Conservation (phyloP, 2,329 filamentous ascomycete species). For the Fusarium buharicum region DNA sequence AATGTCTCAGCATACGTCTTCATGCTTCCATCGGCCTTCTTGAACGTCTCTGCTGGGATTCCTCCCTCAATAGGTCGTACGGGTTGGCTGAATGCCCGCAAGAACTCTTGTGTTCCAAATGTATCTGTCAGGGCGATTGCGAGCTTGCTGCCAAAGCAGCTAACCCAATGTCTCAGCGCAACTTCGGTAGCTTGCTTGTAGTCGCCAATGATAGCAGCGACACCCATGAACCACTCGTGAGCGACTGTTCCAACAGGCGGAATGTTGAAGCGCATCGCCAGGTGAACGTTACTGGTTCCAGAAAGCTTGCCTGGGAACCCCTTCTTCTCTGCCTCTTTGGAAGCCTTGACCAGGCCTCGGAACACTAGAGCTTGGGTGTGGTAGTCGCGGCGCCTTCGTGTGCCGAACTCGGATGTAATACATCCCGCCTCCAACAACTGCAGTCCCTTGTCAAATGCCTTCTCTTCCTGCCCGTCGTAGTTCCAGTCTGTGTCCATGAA, state of each 20-base stretch:
- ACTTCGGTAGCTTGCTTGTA: conserved; percentile 87
- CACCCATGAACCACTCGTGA: conserved; percentile 99
- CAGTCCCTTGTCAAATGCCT: conserved; percentile 83
- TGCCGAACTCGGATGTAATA: conserved; percentile 93
- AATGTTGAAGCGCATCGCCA: conserved; percentile 92
- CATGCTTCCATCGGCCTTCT: conserved; percentile 52
- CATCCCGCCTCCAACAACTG: conserved; percentile 84
- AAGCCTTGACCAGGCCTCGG: conserved; percentile 82
- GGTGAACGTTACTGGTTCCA: conserved; percentile 95
- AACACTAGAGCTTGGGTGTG: conserved; percentile 95
- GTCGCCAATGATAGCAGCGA: conserved; percentile 87
- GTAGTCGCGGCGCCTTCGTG: conserved; percentile 87
- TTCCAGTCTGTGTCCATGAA: conserved; percentile 96
- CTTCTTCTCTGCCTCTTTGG: conserved; percentile 72
- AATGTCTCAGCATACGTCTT: conserved; percentile 85
- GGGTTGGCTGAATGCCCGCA: conserved; percentile 81
- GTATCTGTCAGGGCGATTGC: conserved; percentile 95
- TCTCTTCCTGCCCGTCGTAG: conserved; percentile 85
- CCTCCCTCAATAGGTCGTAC: conserved; percentile 58
- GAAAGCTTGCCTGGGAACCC: conserved; percentile 78
- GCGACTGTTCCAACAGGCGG: conserved; percentile 87
- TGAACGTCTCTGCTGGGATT: conserved; percentile 55
- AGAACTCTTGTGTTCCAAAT: conserved; percentile 90
- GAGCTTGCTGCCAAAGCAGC: conserved; percentile 86
- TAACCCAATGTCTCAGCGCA: conserved; percentile 87